phyloP scores from a whole-genome alignment of 139 green algal species.

The Micractinium sp. region DNA sequence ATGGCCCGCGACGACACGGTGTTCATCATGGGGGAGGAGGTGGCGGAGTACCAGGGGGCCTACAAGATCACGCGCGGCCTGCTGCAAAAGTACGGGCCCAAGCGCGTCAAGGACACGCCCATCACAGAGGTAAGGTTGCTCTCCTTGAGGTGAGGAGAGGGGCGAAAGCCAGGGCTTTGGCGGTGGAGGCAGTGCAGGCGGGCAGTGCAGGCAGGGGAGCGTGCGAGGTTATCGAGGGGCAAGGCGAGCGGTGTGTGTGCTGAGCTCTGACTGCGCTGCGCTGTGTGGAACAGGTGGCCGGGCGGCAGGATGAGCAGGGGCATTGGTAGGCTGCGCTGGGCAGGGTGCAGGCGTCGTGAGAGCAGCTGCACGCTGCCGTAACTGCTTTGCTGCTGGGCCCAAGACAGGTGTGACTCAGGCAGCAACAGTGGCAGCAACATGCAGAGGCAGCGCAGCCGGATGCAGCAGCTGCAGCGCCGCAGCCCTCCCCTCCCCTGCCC shows the following conservation, averaged over 20 bases:
- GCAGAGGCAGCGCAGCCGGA: neutral
- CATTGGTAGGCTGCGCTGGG: neutral
- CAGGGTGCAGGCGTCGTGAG: neutral
- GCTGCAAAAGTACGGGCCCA: slow-evolving; percentile 94
- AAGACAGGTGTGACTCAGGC: no score
- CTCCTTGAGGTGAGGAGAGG: no score
- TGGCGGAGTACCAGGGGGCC: slow-evolving; percentile 96
- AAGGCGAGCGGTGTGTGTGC: neutral
- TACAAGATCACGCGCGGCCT: slow-evolving; percentile 98
- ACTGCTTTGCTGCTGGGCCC: no score
- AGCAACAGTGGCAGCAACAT: no score
- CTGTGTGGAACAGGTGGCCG: neutral
- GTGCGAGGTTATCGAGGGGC: no score
- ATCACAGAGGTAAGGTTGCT: slow-evolving; percentile 92
- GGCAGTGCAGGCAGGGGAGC: no score
- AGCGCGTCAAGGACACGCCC: slow-evolving; percentile 96
- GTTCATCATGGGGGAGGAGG: slow-evolving; percentile 98
- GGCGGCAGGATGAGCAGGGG: neutral
- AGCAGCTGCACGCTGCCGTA: neutral
- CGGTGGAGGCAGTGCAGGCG: neutral
- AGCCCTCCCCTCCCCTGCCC: neutral
- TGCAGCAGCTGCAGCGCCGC: neutral
- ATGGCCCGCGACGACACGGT: slow-evolving; percentile 93
- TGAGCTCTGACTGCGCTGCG: no score
- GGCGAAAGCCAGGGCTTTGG: neutral